Percentiles rank a stretch among this genome's conserved stretches.
Conservation (phyloP, 441 rosid genomes). For the Adansonia grandidieri region DNA sequence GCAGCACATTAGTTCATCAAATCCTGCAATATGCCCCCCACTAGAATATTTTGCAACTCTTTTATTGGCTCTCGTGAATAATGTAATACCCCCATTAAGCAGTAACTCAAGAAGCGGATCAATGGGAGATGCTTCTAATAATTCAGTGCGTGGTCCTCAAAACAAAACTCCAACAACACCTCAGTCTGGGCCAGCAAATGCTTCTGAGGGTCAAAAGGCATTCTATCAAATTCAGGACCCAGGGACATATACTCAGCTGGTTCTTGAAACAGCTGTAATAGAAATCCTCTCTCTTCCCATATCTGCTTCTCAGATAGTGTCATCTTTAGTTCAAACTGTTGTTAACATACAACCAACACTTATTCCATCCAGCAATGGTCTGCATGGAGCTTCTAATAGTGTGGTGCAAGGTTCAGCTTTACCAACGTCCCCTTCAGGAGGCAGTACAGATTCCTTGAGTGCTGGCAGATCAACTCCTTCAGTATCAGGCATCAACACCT, state of each 20-base stretch:
- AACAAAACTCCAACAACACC: conserved; percentile 68
- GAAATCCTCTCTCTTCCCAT: conserved; percentile 96
- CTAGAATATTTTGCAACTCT: conserved; percentile 90
- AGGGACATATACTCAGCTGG: conserved; percentile 90
- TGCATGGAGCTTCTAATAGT: conserved; percentile 72
- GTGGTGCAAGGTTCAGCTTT: conserved; percentile 74
- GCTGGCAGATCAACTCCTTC: conserved; percentile 82
- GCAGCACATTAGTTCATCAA: conserved; percentile 68
- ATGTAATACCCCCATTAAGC: conserved; percentile 87
- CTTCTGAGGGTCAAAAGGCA: conserved; percentile 83
- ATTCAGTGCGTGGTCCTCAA: conserved; percentile 62
- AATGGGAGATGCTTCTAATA: conserved; percentile 57
- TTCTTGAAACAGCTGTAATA: conserved; percentile 93
- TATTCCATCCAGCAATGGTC: conserved; percentile 83
- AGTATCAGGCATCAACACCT: conserved; percentile 76
- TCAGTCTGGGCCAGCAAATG: conserved; percentile 71
- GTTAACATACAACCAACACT: conserved; percentile 91
- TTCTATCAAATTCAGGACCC: conserved; percentile 99
- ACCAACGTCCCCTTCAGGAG: conserved; percentile 96
- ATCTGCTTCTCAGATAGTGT: conserved; percentile 77
- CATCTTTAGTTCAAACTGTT: conserved; percentile 87
- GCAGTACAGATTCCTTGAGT: conserved; percentile 92
- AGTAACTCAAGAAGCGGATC: conserved; percentile 72
- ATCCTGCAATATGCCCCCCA: conserved; percentile 81
- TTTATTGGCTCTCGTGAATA: conserved; percentile 83